These are phyloP conservation scores for Vairimorpha ceranae DNA, from an alignment of 371 early-diverging fungal species.

Conservation along the genomic window DNA sequence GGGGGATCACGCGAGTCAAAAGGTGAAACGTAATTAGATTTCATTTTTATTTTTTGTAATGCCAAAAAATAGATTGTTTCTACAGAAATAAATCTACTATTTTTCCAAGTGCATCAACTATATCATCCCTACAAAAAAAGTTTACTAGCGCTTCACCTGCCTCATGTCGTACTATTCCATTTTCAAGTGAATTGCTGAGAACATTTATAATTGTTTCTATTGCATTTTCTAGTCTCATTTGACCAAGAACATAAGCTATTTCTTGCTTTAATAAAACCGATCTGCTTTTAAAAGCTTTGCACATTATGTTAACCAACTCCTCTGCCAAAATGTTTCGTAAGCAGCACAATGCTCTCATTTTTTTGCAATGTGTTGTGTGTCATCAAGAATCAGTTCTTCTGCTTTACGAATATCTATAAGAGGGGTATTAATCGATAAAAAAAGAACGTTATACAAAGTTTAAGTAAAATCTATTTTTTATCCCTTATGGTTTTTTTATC, in stretches of 20 bases:
- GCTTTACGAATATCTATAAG: slow-evolving; percentile 15
- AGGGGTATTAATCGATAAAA: too few relatives aligned
- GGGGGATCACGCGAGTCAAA: slow-evolving; percentile 61
- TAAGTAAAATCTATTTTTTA: background rate
- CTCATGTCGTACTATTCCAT: slow-evolving; percentile 95
- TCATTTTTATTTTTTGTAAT: slow-evolving; percentile 66
- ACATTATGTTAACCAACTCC: slow-evolving; percentile 68
- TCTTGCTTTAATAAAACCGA: slow-evolving; percentile 94
- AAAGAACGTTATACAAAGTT: background rate
- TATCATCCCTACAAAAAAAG: slow-evolving; percentile 34
- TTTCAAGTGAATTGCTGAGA: slow-evolving; percentile 68
- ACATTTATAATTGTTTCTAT: slow-evolving; percentile 69
- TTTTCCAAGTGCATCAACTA: slow-evolving; percentile 30
- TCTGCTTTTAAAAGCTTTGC: slow-evolving; percentile 69
- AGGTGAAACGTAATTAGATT: slow-evolving; percentile 60
- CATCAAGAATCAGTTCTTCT: background rate
- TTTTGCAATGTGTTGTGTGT: slow-evolving; percentile 36
- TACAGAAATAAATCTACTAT: slow-evolving; percentile 58
- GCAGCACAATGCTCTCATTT: slow-evolving; percentile 76
- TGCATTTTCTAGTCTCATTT: slow-evolving; percentile 75
- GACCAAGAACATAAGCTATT: slow-evolving; percentile 92
- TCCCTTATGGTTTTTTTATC: slow-evolving; percentile 15
- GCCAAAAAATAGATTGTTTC: slow-evolving; percentile 84
- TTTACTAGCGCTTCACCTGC: slow-evolving; percentile 64
- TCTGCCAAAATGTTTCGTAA: slow-evolving; percentile 75